phyloP scores from a whole-genome alignment of 345 rosid species.

The Euclidium syriacum region DNA sequence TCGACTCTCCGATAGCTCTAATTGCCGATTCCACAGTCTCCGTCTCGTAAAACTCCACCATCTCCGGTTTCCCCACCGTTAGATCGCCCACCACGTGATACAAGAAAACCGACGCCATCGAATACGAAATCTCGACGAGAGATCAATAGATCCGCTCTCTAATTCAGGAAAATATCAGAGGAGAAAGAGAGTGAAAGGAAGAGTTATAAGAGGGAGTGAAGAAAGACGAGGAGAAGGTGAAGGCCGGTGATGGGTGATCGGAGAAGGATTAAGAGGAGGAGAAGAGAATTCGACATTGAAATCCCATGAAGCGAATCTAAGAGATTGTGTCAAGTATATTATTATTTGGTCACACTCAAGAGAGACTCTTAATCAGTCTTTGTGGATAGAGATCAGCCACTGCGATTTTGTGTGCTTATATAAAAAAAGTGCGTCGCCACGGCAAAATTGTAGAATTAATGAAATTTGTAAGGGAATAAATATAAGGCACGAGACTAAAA shows the following conservation, averaged over 20 bases:
- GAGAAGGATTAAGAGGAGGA: conserved; percentile 35
- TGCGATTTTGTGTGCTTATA: too few relatives aligned
- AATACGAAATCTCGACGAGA: too few relatives aligned
- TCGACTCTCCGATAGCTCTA: conserved; percentile 74
- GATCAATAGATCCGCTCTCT: too few relatives aligned
- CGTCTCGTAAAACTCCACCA: conserved; percentile 74
- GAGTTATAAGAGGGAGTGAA: conserved; percentile 77
- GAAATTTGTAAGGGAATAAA: too few relatives aligned
- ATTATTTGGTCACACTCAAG: too few relatives aligned
- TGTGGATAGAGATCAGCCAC: conserved; percentile 16
- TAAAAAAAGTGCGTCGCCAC: too few relatives aligned
- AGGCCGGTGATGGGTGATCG: conserved; percentile 56
- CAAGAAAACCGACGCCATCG: conserved; percentile 80
- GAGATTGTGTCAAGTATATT: too few relatives aligned
- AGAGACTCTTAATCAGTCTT: neutral
- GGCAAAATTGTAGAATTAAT: too few relatives aligned
- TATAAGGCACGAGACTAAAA: too few relatives aligned
- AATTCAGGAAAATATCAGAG: too few relatives aligned
- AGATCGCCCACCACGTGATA: conserved; percentile 97
- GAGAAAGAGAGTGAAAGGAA: conserved; percentile 4
- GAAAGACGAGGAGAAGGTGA: conserved; percentile 70
- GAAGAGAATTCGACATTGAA: conserved; percentile 27
- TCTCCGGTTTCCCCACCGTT: conserved; percentile 96
- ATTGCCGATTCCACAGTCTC: conserved; percentile 87
- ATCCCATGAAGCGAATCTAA: conserved; percentile 14